These are phyloP conservation scores for Colletotrichum truncatum DNA, from an alignment of 2,329 filamentous ascomycete species.

Conservation along the genomic window DNA sequence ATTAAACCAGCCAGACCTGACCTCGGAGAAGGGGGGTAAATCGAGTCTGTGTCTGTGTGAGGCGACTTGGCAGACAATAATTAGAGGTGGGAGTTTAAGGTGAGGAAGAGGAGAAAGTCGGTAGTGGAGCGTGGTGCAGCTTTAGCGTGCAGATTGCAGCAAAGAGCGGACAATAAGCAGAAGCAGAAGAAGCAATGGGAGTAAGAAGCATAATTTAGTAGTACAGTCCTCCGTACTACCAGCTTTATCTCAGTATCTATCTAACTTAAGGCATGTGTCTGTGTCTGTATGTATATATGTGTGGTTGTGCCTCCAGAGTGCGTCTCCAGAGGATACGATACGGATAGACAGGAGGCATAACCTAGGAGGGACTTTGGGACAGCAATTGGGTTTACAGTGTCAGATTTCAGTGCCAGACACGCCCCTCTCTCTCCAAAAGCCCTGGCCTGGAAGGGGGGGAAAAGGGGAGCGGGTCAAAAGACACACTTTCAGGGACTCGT, in stretches of 20 bases:
- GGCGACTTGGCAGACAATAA: background rate
- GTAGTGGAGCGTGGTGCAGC: background rate
- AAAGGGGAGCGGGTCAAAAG: background rate
- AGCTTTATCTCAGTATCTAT: no score
- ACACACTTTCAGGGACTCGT: slow-evolving; percentile 4
- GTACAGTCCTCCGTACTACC: no score
- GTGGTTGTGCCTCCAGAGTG: no score
- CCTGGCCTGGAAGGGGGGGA: background rate
- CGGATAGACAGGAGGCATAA: no score
- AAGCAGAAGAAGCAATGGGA: no score
- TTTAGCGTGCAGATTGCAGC: no score
- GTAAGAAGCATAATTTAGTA: no score
- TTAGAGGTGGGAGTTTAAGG: background rate
- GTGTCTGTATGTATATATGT: no score
- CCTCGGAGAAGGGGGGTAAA: background rate
- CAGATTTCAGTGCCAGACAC: background rate
- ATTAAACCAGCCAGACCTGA: no score
- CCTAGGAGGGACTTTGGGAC: background rate
- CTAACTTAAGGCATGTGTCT: no score
- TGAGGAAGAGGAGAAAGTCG: background rate
- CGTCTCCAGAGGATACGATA: no score
- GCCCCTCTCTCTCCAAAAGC: background rate
- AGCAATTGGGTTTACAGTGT: background rate
- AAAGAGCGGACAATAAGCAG: no score
- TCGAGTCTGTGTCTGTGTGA: background rate